Evolutionary conservation across 2,329 filamentous ascomycete genomes (phyloP).

Genomic region (Aureobasidium sp.): DNA sequence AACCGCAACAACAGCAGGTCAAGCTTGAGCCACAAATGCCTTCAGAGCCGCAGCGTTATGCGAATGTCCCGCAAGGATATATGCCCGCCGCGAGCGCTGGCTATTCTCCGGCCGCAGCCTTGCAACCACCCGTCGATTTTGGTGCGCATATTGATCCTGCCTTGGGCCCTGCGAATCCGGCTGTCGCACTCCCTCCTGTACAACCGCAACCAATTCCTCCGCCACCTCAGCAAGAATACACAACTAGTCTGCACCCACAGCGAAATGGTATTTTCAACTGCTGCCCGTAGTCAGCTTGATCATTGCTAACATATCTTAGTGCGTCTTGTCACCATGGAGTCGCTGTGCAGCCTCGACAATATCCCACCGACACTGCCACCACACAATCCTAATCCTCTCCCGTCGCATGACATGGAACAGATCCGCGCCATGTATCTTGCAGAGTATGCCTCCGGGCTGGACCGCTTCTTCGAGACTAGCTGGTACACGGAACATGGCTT

Average conservation of each 20-base stretch:
- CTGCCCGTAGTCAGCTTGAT: background rate
- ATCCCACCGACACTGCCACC: conserved; percentile 47
- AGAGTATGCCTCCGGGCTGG: conserved; percentile 68
- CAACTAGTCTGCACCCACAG: conserved; percentile 22
- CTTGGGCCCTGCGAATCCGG: conserved; percentile 23
- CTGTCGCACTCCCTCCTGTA: conserved; percentile 22
- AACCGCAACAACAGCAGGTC: conserved; percentile 28
- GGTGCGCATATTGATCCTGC: conserved; percentile 26
- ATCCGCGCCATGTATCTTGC: conserved; percentile 66
- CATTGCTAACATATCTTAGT: conserved; percentile 24
- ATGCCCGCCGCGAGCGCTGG: conserved; percentile 30
- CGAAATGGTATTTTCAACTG: conserved; percentile 23
- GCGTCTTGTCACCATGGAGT: conserved; percentile 56
- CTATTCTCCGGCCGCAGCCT: conserved; percentile 20
- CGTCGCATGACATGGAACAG: conserved; percentile 62
- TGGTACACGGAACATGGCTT: conserved; percentile 58
- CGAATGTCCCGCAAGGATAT: conserved; percentile 36
- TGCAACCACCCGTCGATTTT: conserved; percentile 7
- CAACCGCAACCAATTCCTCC: conserved; percentile 32
- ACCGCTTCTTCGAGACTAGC: conserved; percentile 70
- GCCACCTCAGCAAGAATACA: conserved; percentile 25
- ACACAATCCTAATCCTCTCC: conserved; percentile 29
- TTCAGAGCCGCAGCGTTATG: conserved; percentile 28
- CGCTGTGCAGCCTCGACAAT: conserved; percentile 61
- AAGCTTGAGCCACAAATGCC: conserved; percentile 19